Conservation (phyloP, 2,329 filamentous ascomycete species). For the Claviceps digitariae region DNA sequence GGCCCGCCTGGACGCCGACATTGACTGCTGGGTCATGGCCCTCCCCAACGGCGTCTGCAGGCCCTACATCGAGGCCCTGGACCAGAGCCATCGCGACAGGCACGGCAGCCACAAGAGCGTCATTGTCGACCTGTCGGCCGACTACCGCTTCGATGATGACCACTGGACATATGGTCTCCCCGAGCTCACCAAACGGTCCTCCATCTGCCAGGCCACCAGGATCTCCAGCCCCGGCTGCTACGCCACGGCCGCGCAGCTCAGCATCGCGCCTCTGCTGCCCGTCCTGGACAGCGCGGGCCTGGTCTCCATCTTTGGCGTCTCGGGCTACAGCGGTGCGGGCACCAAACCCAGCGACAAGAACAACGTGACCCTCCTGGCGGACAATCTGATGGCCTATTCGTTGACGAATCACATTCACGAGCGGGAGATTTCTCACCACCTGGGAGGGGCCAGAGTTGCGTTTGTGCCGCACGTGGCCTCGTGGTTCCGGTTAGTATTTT, state of each 20-base stretch:
- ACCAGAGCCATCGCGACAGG: constrained; percentile 45
- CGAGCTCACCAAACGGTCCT: constrained; percentile 64
- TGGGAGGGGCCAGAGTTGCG: constrained; percentile 53
- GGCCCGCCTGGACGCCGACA: constrained; percentile 65
- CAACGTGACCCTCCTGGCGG: constrained; percentile 48
- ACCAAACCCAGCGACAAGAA: constrained; percentile 94
- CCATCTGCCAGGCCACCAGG: constrained; percentile 64
- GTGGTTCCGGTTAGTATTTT: constrained; percentile 51
- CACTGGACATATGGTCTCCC: constrained; percentile 79
- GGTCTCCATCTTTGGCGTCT: constrained; percentile 69
- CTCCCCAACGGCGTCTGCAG: constrained; percentile 91
- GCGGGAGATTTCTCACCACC: constrained; percentile 69
- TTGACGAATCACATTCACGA: constrained; percentile 87
- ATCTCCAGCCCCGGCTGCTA: constrained; percentile 95
- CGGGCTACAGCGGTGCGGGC: constrained; percentile 87
- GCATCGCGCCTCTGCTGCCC: constrained; percentile 58
- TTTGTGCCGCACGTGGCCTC: constrained; percentile 93
- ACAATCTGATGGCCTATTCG: constrained; percentile 78
- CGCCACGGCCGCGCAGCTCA: constrained; percentile 82
- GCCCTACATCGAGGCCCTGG: constrained; percentile 81
- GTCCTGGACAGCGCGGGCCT: constrained; percentile 57
- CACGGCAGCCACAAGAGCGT: constrained; percentile 44
- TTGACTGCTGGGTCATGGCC: constrained; percentile 97
- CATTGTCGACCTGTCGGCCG: constrained; percentile 89
- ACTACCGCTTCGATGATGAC: constrained; percentile 81